phyloP scores from a whole-genome alignment of 2,329 filamentous ascomycete species.

The Monosporascus sp. region DNA sequence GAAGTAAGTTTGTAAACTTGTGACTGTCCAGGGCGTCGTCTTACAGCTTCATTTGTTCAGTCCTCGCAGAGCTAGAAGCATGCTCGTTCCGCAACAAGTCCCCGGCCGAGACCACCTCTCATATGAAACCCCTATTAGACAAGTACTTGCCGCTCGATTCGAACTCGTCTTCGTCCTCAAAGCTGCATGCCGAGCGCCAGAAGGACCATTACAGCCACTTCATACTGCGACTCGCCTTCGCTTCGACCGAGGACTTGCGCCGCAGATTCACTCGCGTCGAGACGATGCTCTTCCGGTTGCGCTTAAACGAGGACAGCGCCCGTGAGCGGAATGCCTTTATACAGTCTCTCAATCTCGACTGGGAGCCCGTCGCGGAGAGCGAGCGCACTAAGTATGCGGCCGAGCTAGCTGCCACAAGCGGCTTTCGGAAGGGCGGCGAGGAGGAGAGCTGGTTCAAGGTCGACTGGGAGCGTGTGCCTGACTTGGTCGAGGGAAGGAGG shows the following conservation, averaged over 20 bases:
- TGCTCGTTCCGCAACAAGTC: constrained; percentile 92
- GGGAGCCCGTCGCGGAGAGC: constrained; percentile 74
- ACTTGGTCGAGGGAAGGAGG: constrained; percentile 73
- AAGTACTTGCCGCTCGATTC: constrained; percentile 46
- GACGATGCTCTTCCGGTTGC: constrained; percentile 79
- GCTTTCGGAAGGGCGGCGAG: constrained; percentile 45
- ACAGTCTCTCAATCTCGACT: constrained; percentile 70
- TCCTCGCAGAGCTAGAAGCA: constrained; percentile 83
- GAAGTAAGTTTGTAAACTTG: constrained; percentile 47
- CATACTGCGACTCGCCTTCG: constrained; percentile 88
- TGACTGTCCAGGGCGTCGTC: not conserved
- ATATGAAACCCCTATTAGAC: constrained; percentile 81
- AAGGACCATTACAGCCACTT: constrained; percentile 99
- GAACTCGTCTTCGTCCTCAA: constrained; percentile 31
- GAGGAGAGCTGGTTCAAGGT: constrained; percentile 95
- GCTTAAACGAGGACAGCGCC: constrained; percentile 71
- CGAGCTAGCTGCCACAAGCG: constrained; percentile 51
- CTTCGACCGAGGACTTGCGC: constrained; percentile 83
- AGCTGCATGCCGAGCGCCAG: constrained; percentile 68
- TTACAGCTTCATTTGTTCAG: constrained; percentile 33
- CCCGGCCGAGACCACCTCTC: constrained; percentile 71
- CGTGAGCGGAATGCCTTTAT: constrained; percentile 74
- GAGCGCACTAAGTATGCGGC: constrained; percentile 64
- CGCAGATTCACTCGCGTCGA: constrained; percentile 82
- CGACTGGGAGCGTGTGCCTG: constrained; percentile 89